Percentiles rank a stretch among this genome's conserved stretches.
phyloP scores from a whole-genome alignment of 78 protist species.

The Tieghemostelium lacteum region DNA sequence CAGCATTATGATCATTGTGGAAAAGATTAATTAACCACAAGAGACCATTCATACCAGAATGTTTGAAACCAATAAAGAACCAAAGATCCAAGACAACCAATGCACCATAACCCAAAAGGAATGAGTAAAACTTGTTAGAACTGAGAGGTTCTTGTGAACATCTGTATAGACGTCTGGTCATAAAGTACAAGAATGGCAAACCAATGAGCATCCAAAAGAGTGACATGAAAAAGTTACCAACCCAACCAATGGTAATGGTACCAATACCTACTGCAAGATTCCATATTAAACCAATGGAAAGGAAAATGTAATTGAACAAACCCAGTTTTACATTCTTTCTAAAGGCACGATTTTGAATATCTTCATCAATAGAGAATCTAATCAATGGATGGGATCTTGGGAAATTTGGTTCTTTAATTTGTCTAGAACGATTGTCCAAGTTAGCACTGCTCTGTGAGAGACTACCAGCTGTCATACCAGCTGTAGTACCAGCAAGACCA shows the following conservation, averaged over 20 bases:
- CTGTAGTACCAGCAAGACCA: neutral
- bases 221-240: constrained; percentile 46
- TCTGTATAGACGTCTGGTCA: constrained; percentile 49
- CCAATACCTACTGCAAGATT: constrained; percentile 40
- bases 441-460: no score
- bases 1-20: constrained; percentile 74
- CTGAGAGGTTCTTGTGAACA: constrained; percentile 1
- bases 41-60: constrained; percentile 71
- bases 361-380: constrained; percentile 15
- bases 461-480: constrained; percentile 1
- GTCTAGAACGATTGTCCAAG: constrained; percentile 9
- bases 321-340: constrained; percentile 12
- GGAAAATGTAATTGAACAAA: constrained; percentile 4
- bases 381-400: constrained; percentile 26
- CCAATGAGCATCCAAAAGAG: constrained; percentile 56
- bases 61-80: constrained; percentile 57
- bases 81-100: constrained; percentile 6
- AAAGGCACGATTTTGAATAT: constrained; percentile 10
- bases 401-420: constrained; percentile 10
- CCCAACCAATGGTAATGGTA: constrained; percentile 1
- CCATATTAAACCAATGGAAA: neutral
- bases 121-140: constrained; percentile 5
- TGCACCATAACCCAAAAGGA: constrained; percentile 12
- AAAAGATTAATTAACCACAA: constrained; percentile 58
- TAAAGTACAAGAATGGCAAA: constrained; percentile 25